These are phyloP conservation scores for Sequoiadendron giganteum DNA, from an alignment of 75 land plant genomes.

Conservation along the genomic window DNA sequence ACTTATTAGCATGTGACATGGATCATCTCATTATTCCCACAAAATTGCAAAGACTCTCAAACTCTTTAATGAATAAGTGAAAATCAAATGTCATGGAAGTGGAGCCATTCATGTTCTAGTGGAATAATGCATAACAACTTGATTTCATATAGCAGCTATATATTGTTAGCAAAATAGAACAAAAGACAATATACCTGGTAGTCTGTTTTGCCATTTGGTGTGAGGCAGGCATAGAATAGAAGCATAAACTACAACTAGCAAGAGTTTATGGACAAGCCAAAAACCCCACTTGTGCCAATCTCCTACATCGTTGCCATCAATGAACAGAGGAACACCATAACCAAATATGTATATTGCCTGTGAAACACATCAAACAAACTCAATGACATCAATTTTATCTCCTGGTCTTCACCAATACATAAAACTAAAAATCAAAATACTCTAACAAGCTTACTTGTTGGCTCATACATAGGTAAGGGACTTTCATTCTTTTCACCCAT, in stretches of 20 bases:
- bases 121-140: neutral
- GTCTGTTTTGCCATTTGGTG: slow-evolving; percentile 86
- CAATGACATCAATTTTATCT: neutral
- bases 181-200: slow-evolving; percentile 51
- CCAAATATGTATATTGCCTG: slow-evolving; percentile 80
- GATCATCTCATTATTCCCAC: neutral
- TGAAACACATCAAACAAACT: slow-evolving; percentile 1
- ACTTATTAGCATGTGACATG: neutral
- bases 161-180: neutral
- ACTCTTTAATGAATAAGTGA: neutral
- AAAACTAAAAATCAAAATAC: neutral
- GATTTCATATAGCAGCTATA: neutral
- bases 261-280: slow-evolving; percentile 68
- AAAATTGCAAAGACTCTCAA: neutral
- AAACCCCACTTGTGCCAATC: slow-evolving; percentile 74
- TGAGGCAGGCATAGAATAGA: slow-evolving; percentile 64
- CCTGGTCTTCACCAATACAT: neutral
- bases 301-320: slow-evolving; percentile 37
- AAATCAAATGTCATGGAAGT: neutral
- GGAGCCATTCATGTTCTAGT: neutral
- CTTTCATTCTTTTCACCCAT: neutral
- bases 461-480: neutral
- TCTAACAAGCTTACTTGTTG: neutral
- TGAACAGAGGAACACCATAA: slow-evolving; percentile 76
- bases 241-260: slow-evolving; percentile 67